phyloP scores from a whole-genome alignment of 257 asterid genomes.

The Solanum rostratum region DNA sequence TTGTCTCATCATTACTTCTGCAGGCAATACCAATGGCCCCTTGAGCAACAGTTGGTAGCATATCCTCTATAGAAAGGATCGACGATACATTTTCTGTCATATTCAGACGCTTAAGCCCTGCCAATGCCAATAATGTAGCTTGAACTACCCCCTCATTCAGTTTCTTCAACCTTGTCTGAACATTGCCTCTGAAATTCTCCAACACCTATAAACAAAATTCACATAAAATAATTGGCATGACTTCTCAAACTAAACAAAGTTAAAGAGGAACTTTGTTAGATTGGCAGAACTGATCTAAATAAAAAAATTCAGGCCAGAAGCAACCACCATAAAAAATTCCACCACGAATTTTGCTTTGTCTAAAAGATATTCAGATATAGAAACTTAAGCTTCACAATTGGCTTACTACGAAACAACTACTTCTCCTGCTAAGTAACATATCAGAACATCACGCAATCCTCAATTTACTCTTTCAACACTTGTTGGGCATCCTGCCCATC shows the following conservation, averaged over 20 bases:
- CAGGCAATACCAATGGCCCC: conserved; percentile 98
- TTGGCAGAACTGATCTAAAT: not conserved
- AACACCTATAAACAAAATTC: conserved; percentile 40
- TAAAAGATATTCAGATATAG: not conserved
- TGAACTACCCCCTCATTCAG: conserved; percentile 87
- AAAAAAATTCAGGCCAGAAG: not conserved
- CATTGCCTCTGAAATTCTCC: conserved; percentile 94
- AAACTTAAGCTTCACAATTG: not conserved
- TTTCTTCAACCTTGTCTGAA: conserved; percentile 78
- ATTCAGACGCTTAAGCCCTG: conserved; percentile 80
- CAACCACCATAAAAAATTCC: not conserved
- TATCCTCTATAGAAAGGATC: conserved; percentile 74
- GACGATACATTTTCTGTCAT: conserved; percentile 77
- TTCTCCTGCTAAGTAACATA: not conserved
- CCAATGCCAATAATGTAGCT: conserved; percentile 85
- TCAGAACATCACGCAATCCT: not conserved
- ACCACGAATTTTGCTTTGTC: not conserved
- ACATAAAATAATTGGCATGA: conserved; percentile 34
- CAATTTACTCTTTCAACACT: not conserved
- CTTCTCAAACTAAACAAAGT: not conserved
- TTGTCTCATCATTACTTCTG: conserved; percentile 64
- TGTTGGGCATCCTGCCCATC: not conserved
- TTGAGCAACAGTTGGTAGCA: conserved; percentile 99
- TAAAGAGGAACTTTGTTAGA: not conserved
- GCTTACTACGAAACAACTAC: not conserved